Evolutionary conservation across 352 stramenopile species (phyloP).

Genomic region (Phytophthora sojae): DNA sequence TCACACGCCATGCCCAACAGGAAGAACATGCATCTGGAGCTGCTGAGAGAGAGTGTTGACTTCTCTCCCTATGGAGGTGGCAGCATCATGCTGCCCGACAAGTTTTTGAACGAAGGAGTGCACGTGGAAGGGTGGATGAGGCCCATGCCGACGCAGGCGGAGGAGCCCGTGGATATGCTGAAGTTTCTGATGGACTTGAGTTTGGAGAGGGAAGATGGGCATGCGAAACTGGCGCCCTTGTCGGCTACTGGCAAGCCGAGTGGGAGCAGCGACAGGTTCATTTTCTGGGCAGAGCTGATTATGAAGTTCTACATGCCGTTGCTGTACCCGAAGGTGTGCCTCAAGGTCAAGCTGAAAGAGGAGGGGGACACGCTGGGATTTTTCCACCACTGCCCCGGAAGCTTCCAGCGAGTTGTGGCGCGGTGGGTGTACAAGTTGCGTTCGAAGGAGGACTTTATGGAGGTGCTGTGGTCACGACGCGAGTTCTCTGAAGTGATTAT

Average conservation of each 20-base stretch:
- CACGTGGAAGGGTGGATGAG: conserved; percentile 90
- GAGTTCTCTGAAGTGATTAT: conserved; percentile 89
- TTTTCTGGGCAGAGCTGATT: conserved; percentile 89
- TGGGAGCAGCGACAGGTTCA: conserved; percentile 70
- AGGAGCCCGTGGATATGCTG: conserved; percentile 90
- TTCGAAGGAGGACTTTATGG: conserved; percentile 84
- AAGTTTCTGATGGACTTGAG: conserved; percentile 92
- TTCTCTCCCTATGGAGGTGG: conserved; percentile 88
- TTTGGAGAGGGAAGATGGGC: conserved; percentile 71
- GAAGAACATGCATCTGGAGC: conserved; percentile 79
- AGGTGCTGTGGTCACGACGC: conserved; percentile 77
- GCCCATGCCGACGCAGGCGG: conserved; percentile 76
- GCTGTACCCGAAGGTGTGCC: conserved; percentile 86
- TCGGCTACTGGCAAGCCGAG: conserved; percentile 21
- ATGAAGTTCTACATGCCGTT: conserved; percentile 93
- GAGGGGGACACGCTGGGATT: conserved; percentile 82
- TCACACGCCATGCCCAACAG: conserved; percentile 40
- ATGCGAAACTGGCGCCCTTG: conserved; percentile 43
- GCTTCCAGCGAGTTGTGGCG: conserved; percentile 87
- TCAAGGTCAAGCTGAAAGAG: conserved; percentile 89
- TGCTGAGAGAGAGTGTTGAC: conserved; percentile 84
- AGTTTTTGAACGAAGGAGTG: conserved; percentile 86
- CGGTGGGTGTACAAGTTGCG: conserved; percentile 90
- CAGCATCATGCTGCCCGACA: conserved; percentile 80
- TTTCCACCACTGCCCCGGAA: conserved; percentile 89